Evolutionary conservation across 1,284 basidiomycete genomes (phyloP).

Genomic region (Neolentinus lepideus): DNA sequence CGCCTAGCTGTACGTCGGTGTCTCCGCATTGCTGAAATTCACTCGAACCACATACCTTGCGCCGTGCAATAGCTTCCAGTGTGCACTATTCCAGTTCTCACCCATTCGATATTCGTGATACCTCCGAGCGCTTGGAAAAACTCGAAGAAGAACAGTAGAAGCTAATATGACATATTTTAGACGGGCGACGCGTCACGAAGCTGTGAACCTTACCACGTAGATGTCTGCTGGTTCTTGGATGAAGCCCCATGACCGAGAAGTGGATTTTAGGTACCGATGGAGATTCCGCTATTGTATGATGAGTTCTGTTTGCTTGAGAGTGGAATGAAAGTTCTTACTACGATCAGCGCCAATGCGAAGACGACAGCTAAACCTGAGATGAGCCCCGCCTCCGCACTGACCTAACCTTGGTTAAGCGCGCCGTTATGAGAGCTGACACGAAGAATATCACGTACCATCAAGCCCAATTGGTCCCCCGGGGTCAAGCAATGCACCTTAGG

Average conservation of each 20-base stretch:
- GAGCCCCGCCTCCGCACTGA: neutral
- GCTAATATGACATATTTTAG: neutral
- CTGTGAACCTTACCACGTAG: neutral
- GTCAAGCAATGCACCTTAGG: neutral
- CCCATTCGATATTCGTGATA: conserved; percentile 11
- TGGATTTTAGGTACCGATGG: neutral
- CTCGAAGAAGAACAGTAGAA: conserved; percentile 11
- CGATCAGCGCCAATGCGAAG: neutral
- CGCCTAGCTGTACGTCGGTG: neutral
- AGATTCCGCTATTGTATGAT: neutral
- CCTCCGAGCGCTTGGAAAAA: conserved; percentile 12
- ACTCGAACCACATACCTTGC: neutral
- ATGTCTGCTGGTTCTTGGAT: neutral
- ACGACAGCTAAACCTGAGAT: neutral
- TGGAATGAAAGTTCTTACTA: neutral
- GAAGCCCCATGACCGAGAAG: neutral
- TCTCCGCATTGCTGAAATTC: neutral
- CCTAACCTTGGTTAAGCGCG: neutral
- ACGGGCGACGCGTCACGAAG: neutral
- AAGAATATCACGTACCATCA: neutral
- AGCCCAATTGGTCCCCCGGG: neutral
- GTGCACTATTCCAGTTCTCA: conserved; percentile 8
- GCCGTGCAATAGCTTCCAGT: conserved; percentile 7
- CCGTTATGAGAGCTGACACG: neutral
- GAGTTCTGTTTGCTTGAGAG: neutral